Conservation (phyloP, 768 basidiomycete genomes). For the Dentipellis sp. region DNA sequence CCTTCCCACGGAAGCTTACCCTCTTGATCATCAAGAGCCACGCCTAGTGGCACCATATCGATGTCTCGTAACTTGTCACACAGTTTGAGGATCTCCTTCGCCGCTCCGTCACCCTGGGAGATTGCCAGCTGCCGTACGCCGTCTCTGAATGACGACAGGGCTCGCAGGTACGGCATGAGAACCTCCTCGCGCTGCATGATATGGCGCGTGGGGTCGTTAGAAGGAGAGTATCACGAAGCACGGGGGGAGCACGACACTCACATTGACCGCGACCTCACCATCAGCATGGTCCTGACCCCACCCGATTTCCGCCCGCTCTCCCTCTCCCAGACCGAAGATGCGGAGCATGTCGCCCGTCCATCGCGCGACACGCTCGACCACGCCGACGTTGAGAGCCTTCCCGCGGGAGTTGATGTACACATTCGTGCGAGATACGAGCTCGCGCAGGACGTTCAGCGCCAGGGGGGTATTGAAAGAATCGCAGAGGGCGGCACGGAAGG, state of each 20-base stretch:
- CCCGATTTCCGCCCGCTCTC: slow-evolving; percentile 59
- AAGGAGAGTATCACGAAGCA: neutral
- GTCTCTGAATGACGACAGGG: slow-evolving; percentile 87
- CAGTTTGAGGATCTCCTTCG: slow-evolving; percentile 75
- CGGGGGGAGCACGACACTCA: slow-evolving; percentile 23
- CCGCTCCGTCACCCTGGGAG: slow-evolving; percentile 48
- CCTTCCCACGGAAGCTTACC: slow-evolving; percentile 32
- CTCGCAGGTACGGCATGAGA: slow-evolving; percentile 82
- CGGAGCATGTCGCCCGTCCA: slow-evolving; percentile 71
- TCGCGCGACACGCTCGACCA: slow-evolving; percentile 54
- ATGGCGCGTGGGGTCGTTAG: neutral
- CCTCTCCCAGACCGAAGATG: slow-evolving; percentile 74
- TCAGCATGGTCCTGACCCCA: slow-evolving; percentile 67
- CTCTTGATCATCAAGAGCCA: slow-evolving; percentile 95
- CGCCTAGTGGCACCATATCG: slow-evolving; percentile 88
- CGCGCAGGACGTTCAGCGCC: slow-evolving; percentile 66
- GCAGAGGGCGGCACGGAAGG: slow-evolving; percentile 81
- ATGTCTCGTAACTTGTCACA: slow-evolving; percentile 86
- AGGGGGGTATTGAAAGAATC: slow-evolving; percentile 96
- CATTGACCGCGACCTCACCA: slow-evolving; percentile 38
- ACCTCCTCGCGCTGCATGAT: slow-evolving; percentile 63
- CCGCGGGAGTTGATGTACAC: slow-evolving; percentile 72
- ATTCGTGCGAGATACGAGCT: slow-evolving; percentile 79
- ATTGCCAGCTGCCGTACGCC: slow-evolving; percentile 79
- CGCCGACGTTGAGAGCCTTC: slow-evolving; percentile 46